These are phyloP conservation scores for Meyerozyma sp. DNA, from an alignment of 1,139 yeast species.

Conservation along the genomic window DNA sequence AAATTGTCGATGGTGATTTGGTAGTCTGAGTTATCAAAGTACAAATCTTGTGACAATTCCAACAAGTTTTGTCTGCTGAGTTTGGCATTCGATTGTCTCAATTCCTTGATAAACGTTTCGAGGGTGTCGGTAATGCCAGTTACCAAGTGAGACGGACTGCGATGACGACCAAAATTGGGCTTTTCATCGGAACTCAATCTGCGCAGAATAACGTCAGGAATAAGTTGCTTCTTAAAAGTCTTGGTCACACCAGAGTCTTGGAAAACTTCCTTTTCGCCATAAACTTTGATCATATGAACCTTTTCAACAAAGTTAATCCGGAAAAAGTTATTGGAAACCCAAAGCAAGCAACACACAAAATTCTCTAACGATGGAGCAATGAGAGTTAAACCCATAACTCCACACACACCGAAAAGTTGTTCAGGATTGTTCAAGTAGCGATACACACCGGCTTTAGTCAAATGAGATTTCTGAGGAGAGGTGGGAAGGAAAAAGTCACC, in stretches of 20 bases:
- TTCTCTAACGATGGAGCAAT: slow-evolving; percentile 59
- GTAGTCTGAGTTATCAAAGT: slow-evolving; percentile 36
- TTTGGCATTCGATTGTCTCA: slow-evolving; percentile 26
- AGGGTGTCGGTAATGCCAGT: slow-evolving; percentile 31
- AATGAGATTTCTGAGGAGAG: slow-evolving; percentile 36
- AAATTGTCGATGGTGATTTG: slow-evolving; percentile 22
- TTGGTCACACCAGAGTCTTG: slow-evolving; percentile 65
- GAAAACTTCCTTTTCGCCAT: slow-evolving; percentile 59
- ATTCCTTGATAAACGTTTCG: slow-evolving; percentile 37
- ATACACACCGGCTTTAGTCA: slow-evolving; percentile 80
- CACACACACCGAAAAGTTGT: slow-evolving; percentile 75
- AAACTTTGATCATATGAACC: slow-evolving; percentile 73
- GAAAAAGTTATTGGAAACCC: slow-evolving; percentile 66
- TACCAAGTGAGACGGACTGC: slow-evolving; percentile 20
- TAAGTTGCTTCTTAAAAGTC: slow-evolving; percentile 50
- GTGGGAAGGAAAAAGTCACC: slow-evolving; percentile 78
- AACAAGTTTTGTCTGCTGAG: slow-evolving; percentile 33
- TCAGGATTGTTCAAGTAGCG: slow-evolving; percentile 84
- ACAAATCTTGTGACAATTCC: slow-evolving; percentile 37
- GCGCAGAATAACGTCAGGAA: slow-evolving; percentile 37
- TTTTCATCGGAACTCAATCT: slow-evolving; percentile 20
- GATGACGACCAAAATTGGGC: slow-evolving; percentile 9
- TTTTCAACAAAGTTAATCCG: slow-evolving; percentile 73
- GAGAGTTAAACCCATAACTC: slow-evolving; percentile 74
- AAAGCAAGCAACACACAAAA: slow-evolving; percentile 50